Conservation (phyloP, 495 filamentous ascomycete species). For the Cercophora sp. region DNA sequence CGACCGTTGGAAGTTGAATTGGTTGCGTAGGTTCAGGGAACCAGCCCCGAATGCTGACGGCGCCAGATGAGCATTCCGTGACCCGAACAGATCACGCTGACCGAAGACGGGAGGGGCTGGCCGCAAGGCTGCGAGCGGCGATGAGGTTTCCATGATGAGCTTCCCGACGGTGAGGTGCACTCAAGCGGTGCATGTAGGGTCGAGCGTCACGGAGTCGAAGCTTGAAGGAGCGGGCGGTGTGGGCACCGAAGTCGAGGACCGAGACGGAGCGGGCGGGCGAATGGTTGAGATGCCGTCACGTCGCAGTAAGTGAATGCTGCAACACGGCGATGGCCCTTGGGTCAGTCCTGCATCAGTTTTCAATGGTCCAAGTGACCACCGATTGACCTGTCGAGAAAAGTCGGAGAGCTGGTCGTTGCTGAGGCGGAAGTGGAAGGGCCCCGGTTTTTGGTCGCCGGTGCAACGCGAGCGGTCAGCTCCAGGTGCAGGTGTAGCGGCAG, state of each 20-base stretch:
- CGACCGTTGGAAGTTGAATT: constrained; percentile 41
- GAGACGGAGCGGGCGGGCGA: too few relatives aligned
- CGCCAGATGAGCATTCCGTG: constrained; percentile 45
- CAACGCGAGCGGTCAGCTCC: constrained; percentile 34
- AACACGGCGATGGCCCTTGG: constrained; percentile 4
- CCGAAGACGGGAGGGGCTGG: constrained; percentile 59
- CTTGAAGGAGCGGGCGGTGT: too few relatives aligned
- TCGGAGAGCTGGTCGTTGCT: constrained; percentile 15
- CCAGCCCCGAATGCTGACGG: constrained; percentile 57
- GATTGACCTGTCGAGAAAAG: constrained; percentile 1
- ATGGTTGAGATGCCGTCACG: too few relatives aligned
- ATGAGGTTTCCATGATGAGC: constrained; percentile 78
- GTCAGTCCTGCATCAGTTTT: constrained; percentile 11
- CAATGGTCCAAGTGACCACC: not conserved
- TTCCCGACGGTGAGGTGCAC: not conserved
- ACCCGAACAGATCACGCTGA: constrained; percentile 38
- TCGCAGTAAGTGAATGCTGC: constrained; percentile 22
- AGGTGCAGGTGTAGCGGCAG: constrained; percentile 10
- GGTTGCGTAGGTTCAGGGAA: constrained; percentile 62
- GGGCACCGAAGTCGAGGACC: not conserved
- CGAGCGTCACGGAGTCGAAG: too few relatives aligned
- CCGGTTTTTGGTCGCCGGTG: constrained; percentile 33
- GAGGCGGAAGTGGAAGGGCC: constrained; percentile 11
- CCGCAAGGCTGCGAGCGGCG: constrained; percentile 91
- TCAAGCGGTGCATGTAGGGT: too few relatives aligned